Conservation (phyloP, 2,329 filamentous ascomycete genomes). For the Ophiocordyceps australis region DNA sequence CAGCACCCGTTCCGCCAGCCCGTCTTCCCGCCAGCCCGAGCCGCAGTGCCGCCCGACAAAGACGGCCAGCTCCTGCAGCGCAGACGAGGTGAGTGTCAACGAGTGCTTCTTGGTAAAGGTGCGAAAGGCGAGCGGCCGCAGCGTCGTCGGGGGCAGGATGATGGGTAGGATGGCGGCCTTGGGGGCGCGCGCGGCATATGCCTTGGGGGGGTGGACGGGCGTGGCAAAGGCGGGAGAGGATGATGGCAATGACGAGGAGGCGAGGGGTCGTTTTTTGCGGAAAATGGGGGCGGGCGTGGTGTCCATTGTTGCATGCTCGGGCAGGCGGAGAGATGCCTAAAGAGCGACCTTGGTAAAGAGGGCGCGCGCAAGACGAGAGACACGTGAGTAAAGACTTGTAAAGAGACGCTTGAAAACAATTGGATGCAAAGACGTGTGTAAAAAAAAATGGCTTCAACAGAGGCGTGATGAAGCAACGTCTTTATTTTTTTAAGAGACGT, state of each 20-base stretch:
- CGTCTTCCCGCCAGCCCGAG: constrained; percentile 90
- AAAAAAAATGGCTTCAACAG: too few species aligned
- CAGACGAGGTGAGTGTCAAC: constrained; percentile 74
- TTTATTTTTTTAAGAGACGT: too few species aligned
- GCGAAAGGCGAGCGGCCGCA: constrained; percentile 81
- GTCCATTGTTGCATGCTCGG: too few species aligned
- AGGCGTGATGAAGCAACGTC: too few species aligned
- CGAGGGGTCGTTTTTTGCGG: constrained; percentile 15
- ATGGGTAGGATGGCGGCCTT: constrained; percentile 66
- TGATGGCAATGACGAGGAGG: constrained; percentile 52
- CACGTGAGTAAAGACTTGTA: too few species aligned
- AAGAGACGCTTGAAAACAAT: too few species aligned
- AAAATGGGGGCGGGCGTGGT: constrained; percentile 19
- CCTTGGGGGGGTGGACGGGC: constrained; percentile 59
- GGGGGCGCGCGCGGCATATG: constrained; percentile 33
- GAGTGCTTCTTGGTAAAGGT: constrained; percentile 97
- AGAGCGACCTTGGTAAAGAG: too few species aligned
- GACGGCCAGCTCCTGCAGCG: constrained; percentile 64
- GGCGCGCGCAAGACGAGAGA: too few species aligned
- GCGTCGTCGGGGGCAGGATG: constrained; percentile 66
- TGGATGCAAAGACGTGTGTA: too few species aligned
- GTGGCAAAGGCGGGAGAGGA: constrained; percentile 86
- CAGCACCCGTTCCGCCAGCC: constrained; percentile 76
- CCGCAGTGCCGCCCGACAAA: constrained; percentile 93
- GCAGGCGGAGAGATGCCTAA: too few species aligned